Percentiles rank a stretch among this genome's conserved stretches.
Conservation (phyloP, 1,139 yeast species). For the Candida tetrigidarum region DNA sequence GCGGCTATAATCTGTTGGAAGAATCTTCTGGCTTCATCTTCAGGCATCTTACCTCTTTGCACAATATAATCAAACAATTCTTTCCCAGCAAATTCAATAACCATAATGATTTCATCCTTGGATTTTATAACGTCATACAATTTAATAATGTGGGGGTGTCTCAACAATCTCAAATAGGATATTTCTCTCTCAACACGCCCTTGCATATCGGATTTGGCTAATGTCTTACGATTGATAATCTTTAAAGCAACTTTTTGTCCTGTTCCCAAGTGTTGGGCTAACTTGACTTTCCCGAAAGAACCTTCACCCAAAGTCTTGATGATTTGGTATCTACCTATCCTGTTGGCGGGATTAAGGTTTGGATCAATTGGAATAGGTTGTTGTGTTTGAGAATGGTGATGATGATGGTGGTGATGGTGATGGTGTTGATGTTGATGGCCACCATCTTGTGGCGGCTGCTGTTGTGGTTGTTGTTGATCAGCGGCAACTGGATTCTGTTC, state of each 20-base stretch:
- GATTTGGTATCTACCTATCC: conserved; percentile 93
- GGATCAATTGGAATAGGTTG: conserved; percentile 29
- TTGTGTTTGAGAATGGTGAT: conserved; percentile 19
- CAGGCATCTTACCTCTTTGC: conserved; percentile 94
- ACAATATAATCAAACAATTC: conserved; percentile 96
- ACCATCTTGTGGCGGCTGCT: too few species aligned
- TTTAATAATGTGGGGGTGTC: conserved; percentile 98
- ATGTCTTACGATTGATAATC: conserved; percentile 90
- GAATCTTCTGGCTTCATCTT: conserved; percentile 90
- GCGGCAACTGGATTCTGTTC: conserved; percentile 13
- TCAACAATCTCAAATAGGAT: conserved; percentile 80
- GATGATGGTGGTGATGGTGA: conserved; percentile 13
- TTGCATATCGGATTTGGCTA: conserved; percentile 97
- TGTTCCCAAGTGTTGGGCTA: conserved; percentile 91
- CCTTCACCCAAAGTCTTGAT: conserved; percentile 97
- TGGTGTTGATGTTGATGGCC: conserved; percentile 5
- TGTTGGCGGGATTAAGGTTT: conserved; percentile 41
- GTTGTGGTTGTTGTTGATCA: conserved; percentile 16
- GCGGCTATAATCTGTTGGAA: conserved; percentile 98
- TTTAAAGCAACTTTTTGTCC: conserved; percentile 95
- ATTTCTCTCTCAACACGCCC: conserved; percentile 96
- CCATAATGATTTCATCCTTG: conserved; percentile 97
- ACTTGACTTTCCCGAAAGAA: conserved; percentile 94
- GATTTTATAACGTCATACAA: conserved; percentile 95
- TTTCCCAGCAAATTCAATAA: conserved; percentile 95